A percentile compares a stretch with the other conserved stretches of the same genome.
Conservation (phyloP, 2,329 filamentous ascomycete species). For the Xylariaceae sp. region DNA sequence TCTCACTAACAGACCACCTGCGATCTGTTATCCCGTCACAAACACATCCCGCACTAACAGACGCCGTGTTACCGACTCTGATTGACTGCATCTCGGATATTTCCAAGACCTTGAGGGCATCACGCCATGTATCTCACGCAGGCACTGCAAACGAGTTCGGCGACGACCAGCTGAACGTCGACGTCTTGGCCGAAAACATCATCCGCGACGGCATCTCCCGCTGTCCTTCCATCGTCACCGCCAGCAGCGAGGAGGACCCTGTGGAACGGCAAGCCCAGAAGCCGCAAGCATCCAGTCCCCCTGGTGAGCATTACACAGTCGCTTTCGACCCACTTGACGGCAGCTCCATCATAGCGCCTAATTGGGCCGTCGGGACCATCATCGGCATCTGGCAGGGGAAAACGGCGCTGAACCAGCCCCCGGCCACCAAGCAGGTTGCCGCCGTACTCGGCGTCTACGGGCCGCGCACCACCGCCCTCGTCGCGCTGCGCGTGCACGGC, state of each 20-base stretch:
- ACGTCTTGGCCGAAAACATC: conserved; percentile 53
- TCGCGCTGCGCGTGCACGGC: conserved; percentile 55
- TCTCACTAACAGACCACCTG: conserved; percentile 5
- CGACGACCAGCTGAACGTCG: conserved; percentile 62
- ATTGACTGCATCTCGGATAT: conserved; percentile 50
- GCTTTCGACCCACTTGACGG: conserved; percentile 68
- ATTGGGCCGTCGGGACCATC: conserved; percentile 63
- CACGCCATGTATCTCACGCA: conserved; percentile 49
- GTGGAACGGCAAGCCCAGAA: conserved; percentile 45
- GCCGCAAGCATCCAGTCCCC: neutral
- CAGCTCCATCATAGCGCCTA: conserved; percentile 61
- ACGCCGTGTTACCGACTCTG: conserved; percentile 52
- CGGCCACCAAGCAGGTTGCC: conserved; percentile 48
- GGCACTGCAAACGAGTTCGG: conserved; percentile 60
- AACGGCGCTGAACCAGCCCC: conserved; percentile 46
- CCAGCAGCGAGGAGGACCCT: conserved; percentile 65
- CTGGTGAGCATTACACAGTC: conserved; percentile 54
- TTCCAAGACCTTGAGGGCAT: conserved; percentile 45
- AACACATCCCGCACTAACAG: conserved; percentile 38
- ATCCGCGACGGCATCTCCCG: conserved; percentile 48
- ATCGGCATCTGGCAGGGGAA: conserved; percentile 60
- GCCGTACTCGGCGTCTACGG: conserved; percentile 57
- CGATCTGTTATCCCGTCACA: conserved; percentile 9
- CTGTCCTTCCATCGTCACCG: conserved; percentile 51
- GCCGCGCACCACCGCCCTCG: conserved; percentile 57